Evolutionary conservation across 2,329 filamentous ascomycete species (phyloP).

Genomic region (Nakataea oryzae): DNA sequence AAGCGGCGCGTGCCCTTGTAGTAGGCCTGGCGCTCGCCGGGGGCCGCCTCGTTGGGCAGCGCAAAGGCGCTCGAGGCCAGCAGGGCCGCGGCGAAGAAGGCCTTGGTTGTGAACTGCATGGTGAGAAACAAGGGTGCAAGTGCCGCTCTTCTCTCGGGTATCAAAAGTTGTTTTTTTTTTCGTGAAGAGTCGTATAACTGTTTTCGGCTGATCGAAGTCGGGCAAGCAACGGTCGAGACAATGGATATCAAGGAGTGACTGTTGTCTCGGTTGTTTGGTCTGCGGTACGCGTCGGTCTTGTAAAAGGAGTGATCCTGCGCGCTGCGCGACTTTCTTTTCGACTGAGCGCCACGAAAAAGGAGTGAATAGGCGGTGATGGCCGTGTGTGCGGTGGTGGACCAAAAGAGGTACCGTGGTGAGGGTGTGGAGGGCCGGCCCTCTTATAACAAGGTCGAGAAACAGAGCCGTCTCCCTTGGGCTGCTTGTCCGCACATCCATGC

Average conservation of each 20-base stretch:
- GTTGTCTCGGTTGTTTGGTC: not conserved
- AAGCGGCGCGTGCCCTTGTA: not conserved
- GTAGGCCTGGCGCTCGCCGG: not conserved
- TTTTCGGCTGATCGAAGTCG: not conserved
- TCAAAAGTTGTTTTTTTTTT: too few relatives aligned
- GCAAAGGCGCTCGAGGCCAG: not conserved
- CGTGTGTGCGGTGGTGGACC: not conserved
- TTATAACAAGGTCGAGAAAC: not conserved
- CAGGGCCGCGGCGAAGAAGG: not conserved
- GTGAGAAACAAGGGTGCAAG: too few relatives aligned
- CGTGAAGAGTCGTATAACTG: not conserved
- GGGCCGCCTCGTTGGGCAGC: not conserved
- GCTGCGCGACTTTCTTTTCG: not conserved
- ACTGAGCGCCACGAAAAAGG: constrained; percentile 1
- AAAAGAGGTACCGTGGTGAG: not conserved
- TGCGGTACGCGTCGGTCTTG: constrained; percentile 1
- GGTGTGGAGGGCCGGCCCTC: not conserved
- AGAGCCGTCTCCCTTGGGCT: not conserved
- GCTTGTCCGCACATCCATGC: not conserved
- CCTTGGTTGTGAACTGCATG: constrained; percentile 1
- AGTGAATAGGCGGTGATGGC: constrained; percentile 2
- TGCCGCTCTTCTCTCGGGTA: too few relatives aligned
- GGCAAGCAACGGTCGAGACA: not conserved
- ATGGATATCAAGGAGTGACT: constrained; percentile 1
- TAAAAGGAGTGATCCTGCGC: constrained; percentile 1